A percentile compares a stretch with the other conserved stretches of the same genome.
Conservation (phyloP, 108 stramenopile genomes). For the Cyclostephanos tholiformis region DNA sequence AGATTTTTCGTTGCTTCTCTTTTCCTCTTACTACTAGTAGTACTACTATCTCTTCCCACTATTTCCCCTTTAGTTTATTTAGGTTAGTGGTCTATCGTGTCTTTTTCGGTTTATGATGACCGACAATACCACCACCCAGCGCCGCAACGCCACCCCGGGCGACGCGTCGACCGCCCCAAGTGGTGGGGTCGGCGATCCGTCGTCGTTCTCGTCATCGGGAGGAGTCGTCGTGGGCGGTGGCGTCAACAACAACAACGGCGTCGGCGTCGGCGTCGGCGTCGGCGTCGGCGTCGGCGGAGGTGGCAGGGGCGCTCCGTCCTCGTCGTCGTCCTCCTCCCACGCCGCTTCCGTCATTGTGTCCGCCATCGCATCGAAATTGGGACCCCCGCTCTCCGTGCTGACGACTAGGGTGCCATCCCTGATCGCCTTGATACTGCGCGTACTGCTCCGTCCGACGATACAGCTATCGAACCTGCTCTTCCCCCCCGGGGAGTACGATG, state of each 20-base stretch:
- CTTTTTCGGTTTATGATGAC: too few relatives aligned
- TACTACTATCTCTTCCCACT: too few relatives aligned
- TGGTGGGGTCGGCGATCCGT: not conserved
- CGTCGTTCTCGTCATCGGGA: not conserved
- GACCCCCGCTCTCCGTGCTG: conserved; percentile 22
- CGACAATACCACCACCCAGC: conserved; percentile 7
- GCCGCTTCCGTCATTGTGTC: not conserved
- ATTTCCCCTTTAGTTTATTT: too few relatives aligned
- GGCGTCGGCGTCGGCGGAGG: too few relatives aligned
- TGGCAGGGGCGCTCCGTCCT: too few relatives aligned
- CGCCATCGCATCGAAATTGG: not conserved
- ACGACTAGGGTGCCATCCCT: conserved; percentile 28
- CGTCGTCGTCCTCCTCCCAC: not conserved
- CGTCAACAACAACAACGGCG: not conserved
- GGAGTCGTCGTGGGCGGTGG: not conserved
- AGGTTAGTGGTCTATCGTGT: too few relatives aligned
- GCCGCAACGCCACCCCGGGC: not conserved
- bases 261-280: not conserved
- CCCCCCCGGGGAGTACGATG: conserved; percentile 65
- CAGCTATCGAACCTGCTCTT: conserved; percentile 45
- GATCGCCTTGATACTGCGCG: conserved; percentile 40
- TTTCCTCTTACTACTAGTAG: too few relatives aligned
- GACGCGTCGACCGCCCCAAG: not conserved
- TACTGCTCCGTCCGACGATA: conserved; percentile 56
- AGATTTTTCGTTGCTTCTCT: too few relatives aligned